Evolutionary conservation across 2,329 filamentous ascomycete genomes (phyloP), one percentile per base, ranked within the genome.

Genomic region (Lanzia echinophila): DNA sequence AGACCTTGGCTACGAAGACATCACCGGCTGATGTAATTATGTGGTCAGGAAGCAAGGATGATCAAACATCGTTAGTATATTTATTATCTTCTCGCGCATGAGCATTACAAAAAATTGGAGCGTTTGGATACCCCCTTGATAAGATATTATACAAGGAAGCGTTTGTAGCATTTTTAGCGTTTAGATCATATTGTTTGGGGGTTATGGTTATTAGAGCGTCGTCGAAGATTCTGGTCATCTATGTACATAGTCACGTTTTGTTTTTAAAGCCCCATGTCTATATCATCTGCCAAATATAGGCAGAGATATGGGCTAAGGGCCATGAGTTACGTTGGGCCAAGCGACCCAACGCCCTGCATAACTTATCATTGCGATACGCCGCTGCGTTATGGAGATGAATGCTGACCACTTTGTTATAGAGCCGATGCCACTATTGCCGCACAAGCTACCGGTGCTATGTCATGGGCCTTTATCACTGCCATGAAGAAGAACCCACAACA

Each of bases 11-110:
- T 61, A 97, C 92, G 41, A 95, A 95, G 75, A 97, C 94, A 15
- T 94, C 87, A 52, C 86, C 91, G 1, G 94, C 94, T 39, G 94
- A 99, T 71, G 94, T 99, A 32, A 83, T 99, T 68, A 95, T 96
- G 88, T 96, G 91, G 87, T 95, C 89, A 57, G 94, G 94, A 54
- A 95, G 89, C 74, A 96, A 96, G 72, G 94, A 99, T 68, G 83
- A 86, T 58, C 94, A 97, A 73, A 99, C 94, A 62, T 91, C 87
- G 85, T 90, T 76, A 74, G 86, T 84, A 65, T 60, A 67, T 58
- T 59, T 68, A 65, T 67, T 68, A 63, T 47, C 59, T 44, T 44
- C 41, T 32, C 83, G 83, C 67, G 79, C 83, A 67, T 84, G 83
- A 80, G 82, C 69, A 73, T 79, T 78, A 84, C 62, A 19, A 52